Evolutionary conservation across 1,139 yeast genomes (phyloP).

Genomic region (Kluyveromyces sp.): DNA sequence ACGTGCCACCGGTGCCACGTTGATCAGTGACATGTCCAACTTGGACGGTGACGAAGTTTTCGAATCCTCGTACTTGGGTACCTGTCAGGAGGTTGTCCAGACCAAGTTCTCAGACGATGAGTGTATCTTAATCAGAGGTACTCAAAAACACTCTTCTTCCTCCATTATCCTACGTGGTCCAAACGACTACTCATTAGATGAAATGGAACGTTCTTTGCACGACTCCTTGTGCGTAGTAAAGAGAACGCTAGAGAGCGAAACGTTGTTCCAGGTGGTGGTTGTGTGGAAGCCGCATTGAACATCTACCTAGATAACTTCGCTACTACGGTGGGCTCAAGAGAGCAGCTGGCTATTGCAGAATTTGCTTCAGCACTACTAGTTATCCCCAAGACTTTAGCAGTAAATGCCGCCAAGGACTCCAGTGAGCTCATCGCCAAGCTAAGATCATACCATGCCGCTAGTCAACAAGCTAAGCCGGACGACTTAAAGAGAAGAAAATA

Average conservation of each 20-base stretch:
- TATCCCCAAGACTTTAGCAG: constrained; percentile 95
- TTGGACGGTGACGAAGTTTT: constrained; percentile 97
- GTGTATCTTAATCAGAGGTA: constrained; percentile 89
- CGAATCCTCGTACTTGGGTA: constrained; percentile 78
- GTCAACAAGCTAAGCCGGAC: constrained; percentile 76
- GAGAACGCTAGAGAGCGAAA: constrained; percentile 86
- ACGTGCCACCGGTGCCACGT: constrained; percentile 94
- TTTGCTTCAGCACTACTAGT: constrained; percentile 85
- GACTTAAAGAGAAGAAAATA: constrained; percentile 80
- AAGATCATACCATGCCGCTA: constrained; percentile 93
- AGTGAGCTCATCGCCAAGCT: constrained; percentile 90
- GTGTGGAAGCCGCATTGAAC: constrained; percentile 93
- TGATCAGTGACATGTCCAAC: constrained; percentile 80
- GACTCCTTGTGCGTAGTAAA: constrained; percentile 93
- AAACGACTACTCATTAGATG: constrained; percentile 92
- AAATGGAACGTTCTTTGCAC: constrained; percentile 95
- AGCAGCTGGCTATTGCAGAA: constrained; percentile 96
- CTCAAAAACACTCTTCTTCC: constrained; percentile 86
- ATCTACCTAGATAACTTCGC: constrained; percentile 95
- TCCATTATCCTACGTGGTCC: constrained; percentile 94
- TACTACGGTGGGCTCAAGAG: constrained; percentile 95
- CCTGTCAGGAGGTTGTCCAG: constrained; percentile 88
- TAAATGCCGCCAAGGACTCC: constrained; percentile 96
- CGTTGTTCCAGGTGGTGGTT: constrained; percentile 99
- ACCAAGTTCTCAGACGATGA: constrained; percentile 93